Conservation (phyloP, 352 stramenopile species). For the Phytophthora sp. region DNA sequence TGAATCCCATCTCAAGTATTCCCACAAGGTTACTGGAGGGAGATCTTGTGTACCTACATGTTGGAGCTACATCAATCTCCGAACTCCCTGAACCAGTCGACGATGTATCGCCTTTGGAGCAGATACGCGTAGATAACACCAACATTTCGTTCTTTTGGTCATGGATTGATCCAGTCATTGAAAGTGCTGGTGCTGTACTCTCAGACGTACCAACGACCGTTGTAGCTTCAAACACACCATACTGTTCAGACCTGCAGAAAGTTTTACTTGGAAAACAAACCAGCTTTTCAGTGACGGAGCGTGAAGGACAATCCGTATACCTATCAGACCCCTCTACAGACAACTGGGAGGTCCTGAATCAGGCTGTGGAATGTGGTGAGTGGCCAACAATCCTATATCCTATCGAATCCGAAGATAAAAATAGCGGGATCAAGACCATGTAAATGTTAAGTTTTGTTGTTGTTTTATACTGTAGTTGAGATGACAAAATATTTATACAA, state of each 20-base stretch:
- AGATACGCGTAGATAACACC: slow-evolving; percentile 30
- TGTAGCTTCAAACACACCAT: slow-evolving; percentile 29
- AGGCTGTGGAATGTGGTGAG: slow-evolving; percentile 15
- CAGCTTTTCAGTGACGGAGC: slow-evolving; percentile 4
- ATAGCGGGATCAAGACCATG: slow-evolving; percentile 16
- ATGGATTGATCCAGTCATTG: too few species aligned
- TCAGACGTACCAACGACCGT: slow-evolving; percentile 19
- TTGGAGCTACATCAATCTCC: slow-evolving; percentile 21
- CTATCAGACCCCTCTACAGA: not conserved
- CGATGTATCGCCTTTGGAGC: slow-evolving; percentile 13
- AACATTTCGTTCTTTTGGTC: slow-evolving; percentile 30
- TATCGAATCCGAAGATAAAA: slow-evolving; percentile 17
- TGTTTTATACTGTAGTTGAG: too few species aligned
- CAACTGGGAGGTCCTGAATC: slow-evolving; percentile 15
- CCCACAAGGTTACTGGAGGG: slow-evolving; percentile 26
- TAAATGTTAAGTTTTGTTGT: too few species aligned
- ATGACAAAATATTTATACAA: slow-evolving; percentile 28
- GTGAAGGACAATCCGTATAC: slow-evolving; percentile 1
- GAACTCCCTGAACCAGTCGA: slow-evolving; percentile 24
- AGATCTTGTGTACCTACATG: slow-evolving; percentile 19
- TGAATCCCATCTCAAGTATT: slow-evolving; percentile 28
- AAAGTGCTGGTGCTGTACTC: slow-evolving; percentile 9
- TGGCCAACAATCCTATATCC: slow-evolving; percentile 24
- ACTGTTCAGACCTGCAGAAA: slow-evolving; percentile 15
- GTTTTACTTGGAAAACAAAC: slow-evolving; percentile 10